Evolutionary conservation across 2,329 filamentous ascomycete genomes (phyloP), one percentile per base, ranked within the genome.

Genomic region (Penicillium sp.): DNA sequence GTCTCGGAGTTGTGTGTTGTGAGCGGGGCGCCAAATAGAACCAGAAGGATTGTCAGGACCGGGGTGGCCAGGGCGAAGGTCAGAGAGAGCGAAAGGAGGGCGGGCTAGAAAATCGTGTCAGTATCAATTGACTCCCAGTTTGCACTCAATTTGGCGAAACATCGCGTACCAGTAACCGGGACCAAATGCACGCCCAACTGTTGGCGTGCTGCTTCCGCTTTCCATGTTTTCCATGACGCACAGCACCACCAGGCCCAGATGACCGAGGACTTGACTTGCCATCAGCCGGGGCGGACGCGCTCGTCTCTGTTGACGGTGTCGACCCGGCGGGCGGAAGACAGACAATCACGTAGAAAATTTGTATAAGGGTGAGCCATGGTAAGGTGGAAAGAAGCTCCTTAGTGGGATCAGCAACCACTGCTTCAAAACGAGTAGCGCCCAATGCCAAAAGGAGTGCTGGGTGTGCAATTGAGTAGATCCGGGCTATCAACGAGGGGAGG

Each of bases 21-120:
- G 52, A 96, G 80, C 0, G 94, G 94, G 8, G 93, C 94, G 69
- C 94, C 94, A 75, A 97, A 95, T 64, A 97, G 88, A 68, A 97
- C 81, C 67, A 95, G 83, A 38, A 87, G 76, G 43, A 85, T 71
- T 71, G 81, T 75, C 44, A 88, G 77, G 36, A 85, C 69, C 2
- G 86, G 85, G 0, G 84, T 79, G 5, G 81, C 80, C 51, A 85
- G 78, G 58, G 83, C 72, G 49, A 73, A 63, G 5, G 75, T 75
- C 19, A 83, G 68, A 15, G 82, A 77, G 33, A 93, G 82, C 8
- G 89, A 87, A 56, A 92, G 79, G 63, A 94, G 81, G 2, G 85
- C 82, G 2, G 90, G 87, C 82, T 96, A 49, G n/a, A 31, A 27
- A 38, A 48, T 36, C 40, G 16, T 11, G 23, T 59, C 33, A 60